Percentiles rank a stretch among this genome's conserved stretches.
These are phyloP conservation scores for Aaosphaeria pasadenensis DNA, from an alignment of 2,329 filamentous ascomycete species.

Conservation along the genomic window DNA sequence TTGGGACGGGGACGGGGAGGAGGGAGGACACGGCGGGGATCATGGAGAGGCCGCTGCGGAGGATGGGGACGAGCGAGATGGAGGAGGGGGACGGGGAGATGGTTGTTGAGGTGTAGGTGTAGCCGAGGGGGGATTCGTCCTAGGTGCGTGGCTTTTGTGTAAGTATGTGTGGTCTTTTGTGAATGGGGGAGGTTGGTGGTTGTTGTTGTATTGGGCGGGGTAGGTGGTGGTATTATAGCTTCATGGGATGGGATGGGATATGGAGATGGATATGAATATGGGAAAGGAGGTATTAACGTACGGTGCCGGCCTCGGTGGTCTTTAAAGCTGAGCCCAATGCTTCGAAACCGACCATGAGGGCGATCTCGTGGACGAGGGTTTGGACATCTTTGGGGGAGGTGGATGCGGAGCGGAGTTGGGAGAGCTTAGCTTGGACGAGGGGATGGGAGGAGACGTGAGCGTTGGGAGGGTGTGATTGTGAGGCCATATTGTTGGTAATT, in stretches of 20 bases:
- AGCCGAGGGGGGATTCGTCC: constrained; percentile 77
- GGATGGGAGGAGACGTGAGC: constrained; percentile 81
- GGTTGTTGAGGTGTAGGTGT: constrained; percentile 65
- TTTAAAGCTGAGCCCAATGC: constrained; percentile 66
- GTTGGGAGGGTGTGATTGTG: constrained; percentile 47
- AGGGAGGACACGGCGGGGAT: constrained; percentile 80
- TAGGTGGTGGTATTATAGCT: not conserved
- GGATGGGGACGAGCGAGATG: constrained; percentile 83
- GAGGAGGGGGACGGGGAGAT: constrained; percentile 62
- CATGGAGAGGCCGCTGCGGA: constrained; percentile 91
- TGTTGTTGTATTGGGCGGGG: not conserved
- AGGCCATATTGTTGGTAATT: constrained; percentile 19
- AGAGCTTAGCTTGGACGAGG: constrained; percentile 83
- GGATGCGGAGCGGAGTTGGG: constrained; percentile 74
- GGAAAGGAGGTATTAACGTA: constrained; percentile 42
- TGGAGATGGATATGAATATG: not conserved
- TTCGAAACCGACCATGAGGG: constrained; percentile 77
- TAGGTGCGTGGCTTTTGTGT: constrained; percentile 34
- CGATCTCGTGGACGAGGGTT: constrained; percentile 79
- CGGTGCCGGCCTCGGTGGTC: constrained; percentile 59
- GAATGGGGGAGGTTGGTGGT: not conserved
- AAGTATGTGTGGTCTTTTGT: not conserved
- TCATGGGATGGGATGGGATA: not conserved
- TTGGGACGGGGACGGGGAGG: constrained; percentile 73
- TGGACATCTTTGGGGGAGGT: constrained; percentile 75